phyloP scores from a whole-genome alignment of 1,284 basidiomycete genomes.

The Trametes polyzona region DNA sequence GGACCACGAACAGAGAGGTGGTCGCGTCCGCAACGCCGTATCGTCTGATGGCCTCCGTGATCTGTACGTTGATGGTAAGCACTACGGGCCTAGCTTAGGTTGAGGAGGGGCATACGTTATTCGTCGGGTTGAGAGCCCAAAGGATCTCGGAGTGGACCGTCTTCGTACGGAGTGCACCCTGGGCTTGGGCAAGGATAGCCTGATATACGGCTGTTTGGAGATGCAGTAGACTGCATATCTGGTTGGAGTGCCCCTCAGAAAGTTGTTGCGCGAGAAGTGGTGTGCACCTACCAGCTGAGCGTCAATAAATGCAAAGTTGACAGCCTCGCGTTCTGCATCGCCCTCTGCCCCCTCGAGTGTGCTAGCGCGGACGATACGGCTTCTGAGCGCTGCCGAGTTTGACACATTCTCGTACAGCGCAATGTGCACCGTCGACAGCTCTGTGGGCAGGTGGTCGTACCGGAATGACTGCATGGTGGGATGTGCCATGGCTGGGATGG shows the following conservation, averaged over 20 bases:
- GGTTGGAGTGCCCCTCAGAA: background rate
- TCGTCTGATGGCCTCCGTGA: constrained; percentile 82
- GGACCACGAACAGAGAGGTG: constrained; percentile 75
- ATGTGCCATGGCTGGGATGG: too few relatives aligned
- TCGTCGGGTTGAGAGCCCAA: constrained; percentile 81
- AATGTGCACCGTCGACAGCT: constrained; percentile 55
- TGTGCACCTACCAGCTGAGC: constrained; percentile 58
- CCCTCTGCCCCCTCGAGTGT: constrained; percentile 61
- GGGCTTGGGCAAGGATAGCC: constrained; percentile 72
- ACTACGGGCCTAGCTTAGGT: background rate
- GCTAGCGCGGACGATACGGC: constrained; percentile 72
- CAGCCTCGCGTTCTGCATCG: constrained; percentile 66
- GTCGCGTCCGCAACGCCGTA: constrained; percentile 80
- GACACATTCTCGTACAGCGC: constrained; percentile 71
- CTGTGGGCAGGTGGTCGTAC: constrained; percentile 54
- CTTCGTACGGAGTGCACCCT: constrained; percentile 67
- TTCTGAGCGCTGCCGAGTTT: constrained; percentile 65
- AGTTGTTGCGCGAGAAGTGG: background rate
- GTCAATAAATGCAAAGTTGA: constrained; percentile 91
- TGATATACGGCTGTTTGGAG: constrained; percentile 83
- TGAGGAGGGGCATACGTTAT: constrained; percentile 60
- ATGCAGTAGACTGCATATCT: constrained; percentile 79
- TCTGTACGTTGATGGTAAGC: constrained; percentile 48
- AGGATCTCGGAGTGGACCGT: constrained; percentile 88
- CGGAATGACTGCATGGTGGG: constrained; percentile 54